A percentile compares a stretch with the other conserved stretches of the same genome.
Conservation (phyloP, 139 green algal genomes). For the Gonium pectorale region DNA sequence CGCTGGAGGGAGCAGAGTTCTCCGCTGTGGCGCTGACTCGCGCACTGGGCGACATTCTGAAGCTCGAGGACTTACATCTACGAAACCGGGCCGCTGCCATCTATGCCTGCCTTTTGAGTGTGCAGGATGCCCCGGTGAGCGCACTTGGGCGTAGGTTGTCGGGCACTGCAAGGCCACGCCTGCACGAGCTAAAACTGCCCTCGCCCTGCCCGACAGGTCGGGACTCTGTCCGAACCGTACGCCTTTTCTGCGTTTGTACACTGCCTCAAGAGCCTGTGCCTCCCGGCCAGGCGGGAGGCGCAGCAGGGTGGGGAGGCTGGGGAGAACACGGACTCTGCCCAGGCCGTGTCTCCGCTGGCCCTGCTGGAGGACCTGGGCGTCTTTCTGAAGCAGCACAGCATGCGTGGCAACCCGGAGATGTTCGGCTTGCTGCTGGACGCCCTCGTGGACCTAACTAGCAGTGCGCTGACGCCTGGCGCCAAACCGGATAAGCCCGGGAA, state of each 20-base stretch:
- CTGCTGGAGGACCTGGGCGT: conserved; percentile 9
- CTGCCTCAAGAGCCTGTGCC: conserved; percentile 24
- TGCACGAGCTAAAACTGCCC: too few relatives aligned
- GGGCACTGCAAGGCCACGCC: too few relatives aligned
- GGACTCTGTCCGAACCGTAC: conserved; percentile 47
- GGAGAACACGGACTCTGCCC: background rate
- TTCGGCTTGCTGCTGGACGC: conserved; percentile 33
- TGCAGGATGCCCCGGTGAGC: conserved; percentile 44
- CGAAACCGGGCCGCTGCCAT: background rate
- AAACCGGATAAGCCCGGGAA: background rate
- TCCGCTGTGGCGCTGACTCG: conserved; percentile 24
- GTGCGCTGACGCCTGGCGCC: background rate
- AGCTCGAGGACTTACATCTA: background rate
- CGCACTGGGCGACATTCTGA: conserved; percentile 28
- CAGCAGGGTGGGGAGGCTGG: conserved; percentile 11
- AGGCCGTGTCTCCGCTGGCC: background rate
- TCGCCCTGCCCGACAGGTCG: too few relatives aligned
- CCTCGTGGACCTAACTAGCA: conserved; percentile 8
- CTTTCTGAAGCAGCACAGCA: conserved; percentile 14
- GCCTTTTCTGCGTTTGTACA: conserved; percentile 41
- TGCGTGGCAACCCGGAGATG: conserved; percentile 2
- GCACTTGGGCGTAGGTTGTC: too few relatives aligned
- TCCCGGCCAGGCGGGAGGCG: background rate
- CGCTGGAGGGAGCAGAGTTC: conserved; percentile 5
- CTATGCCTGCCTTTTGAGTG: conserved; percentile 5